Percentiles rank a stretch among this genome's conserved stretches.
Evolutionary conservation across 2,329 filamentous ascomycete species (phyloP).

Genomic region (Trichoderma sp.): DNA sequence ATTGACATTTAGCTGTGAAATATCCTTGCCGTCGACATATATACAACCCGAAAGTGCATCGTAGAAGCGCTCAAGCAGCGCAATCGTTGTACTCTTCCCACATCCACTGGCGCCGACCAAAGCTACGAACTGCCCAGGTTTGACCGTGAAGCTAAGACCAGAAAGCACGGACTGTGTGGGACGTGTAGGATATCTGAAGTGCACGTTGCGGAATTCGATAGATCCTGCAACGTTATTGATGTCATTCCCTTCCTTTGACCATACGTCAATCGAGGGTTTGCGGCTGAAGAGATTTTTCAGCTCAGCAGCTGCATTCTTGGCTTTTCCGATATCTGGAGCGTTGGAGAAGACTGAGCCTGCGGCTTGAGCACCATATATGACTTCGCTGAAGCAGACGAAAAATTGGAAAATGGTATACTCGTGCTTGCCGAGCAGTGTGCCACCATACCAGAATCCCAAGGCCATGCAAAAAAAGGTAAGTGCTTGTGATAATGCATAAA

Average conservation of each 20-base stretch:
- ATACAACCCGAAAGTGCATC: conserved; percentile 12
- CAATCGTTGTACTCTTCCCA: conserved; percentile 33
- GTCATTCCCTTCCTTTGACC: not conserved
- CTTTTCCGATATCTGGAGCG: not conserved
- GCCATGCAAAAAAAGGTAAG: not conserved
- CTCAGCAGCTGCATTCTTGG: not conserved
- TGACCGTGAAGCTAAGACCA: conserved; percentile 59
- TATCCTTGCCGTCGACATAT: not conserved
- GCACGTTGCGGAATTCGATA: conserved; percentile 54
- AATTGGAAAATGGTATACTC: conserved; percentile 1
- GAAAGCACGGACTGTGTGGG: conserved; percentile 32
- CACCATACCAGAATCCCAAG: not conserved
- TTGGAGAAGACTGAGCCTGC: not conserved
- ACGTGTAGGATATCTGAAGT: conserved; percentile 65
- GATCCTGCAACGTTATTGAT: not conserved
- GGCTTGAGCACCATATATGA: not conserved
- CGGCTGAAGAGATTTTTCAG: not conserved
- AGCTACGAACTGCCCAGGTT: conserved; percentile 61
- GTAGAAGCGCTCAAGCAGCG: conserved; percentile 32
- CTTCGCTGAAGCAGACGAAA: not conserved
- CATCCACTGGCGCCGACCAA: conserved; percentile 69
- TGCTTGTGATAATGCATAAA: not conserved
- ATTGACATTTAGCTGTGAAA: conserved; percentile 20
- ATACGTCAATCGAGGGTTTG: not conserved
- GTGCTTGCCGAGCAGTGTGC: not conserved